Evolutionary conservation across 805 yeast species (phyloP), one percentile per base, ranked within the genome.

Genomic region (Candida verbasci): DNA sequence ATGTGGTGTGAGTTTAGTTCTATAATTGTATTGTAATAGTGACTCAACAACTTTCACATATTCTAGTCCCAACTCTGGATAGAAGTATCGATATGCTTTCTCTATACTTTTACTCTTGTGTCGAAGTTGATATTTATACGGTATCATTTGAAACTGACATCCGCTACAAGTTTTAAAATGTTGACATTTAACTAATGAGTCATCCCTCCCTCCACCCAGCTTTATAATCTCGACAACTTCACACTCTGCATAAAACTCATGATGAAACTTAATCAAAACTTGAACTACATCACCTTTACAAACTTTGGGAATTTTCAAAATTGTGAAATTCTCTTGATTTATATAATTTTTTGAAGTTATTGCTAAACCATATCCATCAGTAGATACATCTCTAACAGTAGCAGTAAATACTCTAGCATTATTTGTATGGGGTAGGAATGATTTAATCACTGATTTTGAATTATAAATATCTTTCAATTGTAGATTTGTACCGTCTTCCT

Each of bases 1-100:
- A 40, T 67, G 72, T 4, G 73, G 73, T 0, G 72, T 67, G 12
- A 68, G 42, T 34, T 68, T 68, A 3, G 69, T 59, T 35, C 73
- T 43, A 41, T 68, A 68, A 8, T 56, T 50, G 35, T 53, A 63
- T 40, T 65, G 63, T 48, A 55, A 44, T 3, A 72, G 71, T 2
- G 70, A 62, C 9, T 53, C 60, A 5, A 47, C 35, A 4, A 63
- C 62, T 1, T 21, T 11, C 6, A 28, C 6, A 4, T 16, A 11
- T 31, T 27, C 2, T 39, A 44, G 9, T 17, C 37, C 30, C 7
- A 56, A 26, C 2, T 42, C 48, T 1, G 72, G 71, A 37, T 49
- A 54, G 41, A 63, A 64, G 40, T 44, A 62, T 11, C 40, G 38
- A 39, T 49, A 68, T 2, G 74, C 74, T 30, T 51, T 56, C 11